These are phyloP conservation scores for Acrodontium crateriforme DNA, from an alignment of 2,329 filamentous ascomycete genomes.

Conservation along the genomic window DNA sequence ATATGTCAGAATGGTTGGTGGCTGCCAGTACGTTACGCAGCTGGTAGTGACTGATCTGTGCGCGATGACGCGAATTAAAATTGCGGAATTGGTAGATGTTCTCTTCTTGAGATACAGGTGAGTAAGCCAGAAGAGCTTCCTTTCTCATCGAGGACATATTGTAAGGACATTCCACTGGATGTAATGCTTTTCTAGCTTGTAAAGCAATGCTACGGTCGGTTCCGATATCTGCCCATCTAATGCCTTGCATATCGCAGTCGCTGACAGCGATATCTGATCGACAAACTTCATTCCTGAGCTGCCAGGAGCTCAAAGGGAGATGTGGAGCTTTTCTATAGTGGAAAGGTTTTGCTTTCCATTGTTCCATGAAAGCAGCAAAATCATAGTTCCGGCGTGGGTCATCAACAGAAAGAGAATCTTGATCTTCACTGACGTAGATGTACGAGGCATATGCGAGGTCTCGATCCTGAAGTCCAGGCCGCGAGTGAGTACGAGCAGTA, in stretches of 20 bases:
- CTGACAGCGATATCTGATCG: constrained; percentile 7
- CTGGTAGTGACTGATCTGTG: constrained; percentile 44
- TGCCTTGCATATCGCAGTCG: constrained; percentile 22
- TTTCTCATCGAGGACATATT: too few relatives aligned
- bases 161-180: too few relatives aligned
- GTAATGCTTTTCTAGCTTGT: too few relatives aligned
- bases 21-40: constrained; percentile 44
- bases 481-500: neutral
- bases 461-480: neutral
- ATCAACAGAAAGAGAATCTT: constrained; percentile 15
- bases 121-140: too few relatives aligned
- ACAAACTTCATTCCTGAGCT: constrained; percentile 7
- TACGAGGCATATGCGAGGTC: constrained; percentile 3
- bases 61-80: constrained; percentile 29
- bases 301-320: constrained; percentile 8
- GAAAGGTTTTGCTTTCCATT: constrained; percentile 15
- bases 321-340: constrained; percentile 8
- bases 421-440: too few relatives aligned
- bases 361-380: constrained; percentile 18
- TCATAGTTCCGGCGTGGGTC: constrained; percentile 17
- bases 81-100: constrained; percentile 17
- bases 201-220: too few relatives aligned
- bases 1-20: constrained; percentile 40
- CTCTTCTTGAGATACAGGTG: too few relatives aligned
- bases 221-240: too few relatives aligned